phyloP scores from a whole-genome alignment of 441 rosid species.

The Populus hybrid region DNA sequence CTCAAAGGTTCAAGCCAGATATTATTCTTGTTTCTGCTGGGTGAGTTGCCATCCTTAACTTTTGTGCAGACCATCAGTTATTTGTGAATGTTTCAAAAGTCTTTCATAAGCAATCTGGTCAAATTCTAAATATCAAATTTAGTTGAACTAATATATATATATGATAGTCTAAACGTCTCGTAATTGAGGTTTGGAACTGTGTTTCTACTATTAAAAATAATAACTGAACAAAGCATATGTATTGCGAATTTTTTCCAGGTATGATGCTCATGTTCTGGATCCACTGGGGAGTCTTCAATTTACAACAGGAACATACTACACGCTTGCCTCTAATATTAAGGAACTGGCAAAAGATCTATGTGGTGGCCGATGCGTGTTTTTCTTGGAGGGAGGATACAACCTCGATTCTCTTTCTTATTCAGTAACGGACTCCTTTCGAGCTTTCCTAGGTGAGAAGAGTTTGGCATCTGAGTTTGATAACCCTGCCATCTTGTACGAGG shows the following conservation, averaged over 20 bases:
- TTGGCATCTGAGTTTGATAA: conserved; percentile 74
- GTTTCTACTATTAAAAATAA: not conserved
- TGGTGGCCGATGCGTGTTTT: conserved; percentile 82
- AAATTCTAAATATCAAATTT: not conserved
- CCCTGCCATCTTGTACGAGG: conserved; percentile 81
- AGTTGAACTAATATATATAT: not conserved
- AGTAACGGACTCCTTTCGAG: conserved; percentile 83
- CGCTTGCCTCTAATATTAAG: conserved; percentile 68
- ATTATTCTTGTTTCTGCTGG: conserved; percentile 94
- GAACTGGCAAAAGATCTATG: conserved; percentile 82
- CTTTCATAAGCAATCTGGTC: not conserved
- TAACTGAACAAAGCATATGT: not conserved
- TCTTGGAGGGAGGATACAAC: conserved; percentile 97
- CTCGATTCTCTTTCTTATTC: conserved; percentile 84
- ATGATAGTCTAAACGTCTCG: not conserved
- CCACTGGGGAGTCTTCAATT: conserved; percentile 83
- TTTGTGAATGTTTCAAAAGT: not conserved
- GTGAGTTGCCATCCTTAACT: conserved; percentile 37
- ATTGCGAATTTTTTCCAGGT: conserved; percentile 34
- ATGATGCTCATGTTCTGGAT: conserved; percentile 82
- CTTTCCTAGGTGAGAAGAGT: conserved; percentile 79
- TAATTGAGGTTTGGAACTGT: not conserved
- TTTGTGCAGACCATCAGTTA: not conserved
- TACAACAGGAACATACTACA: conserved; percentile 85
- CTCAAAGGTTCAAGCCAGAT: conserved; percentile 87